Evolutionary conservation across 192 early-diverging fungal species (phyloP), one percentile per base, ranked within the genome.

Genomic region (Coemansia sp.): DNA sequence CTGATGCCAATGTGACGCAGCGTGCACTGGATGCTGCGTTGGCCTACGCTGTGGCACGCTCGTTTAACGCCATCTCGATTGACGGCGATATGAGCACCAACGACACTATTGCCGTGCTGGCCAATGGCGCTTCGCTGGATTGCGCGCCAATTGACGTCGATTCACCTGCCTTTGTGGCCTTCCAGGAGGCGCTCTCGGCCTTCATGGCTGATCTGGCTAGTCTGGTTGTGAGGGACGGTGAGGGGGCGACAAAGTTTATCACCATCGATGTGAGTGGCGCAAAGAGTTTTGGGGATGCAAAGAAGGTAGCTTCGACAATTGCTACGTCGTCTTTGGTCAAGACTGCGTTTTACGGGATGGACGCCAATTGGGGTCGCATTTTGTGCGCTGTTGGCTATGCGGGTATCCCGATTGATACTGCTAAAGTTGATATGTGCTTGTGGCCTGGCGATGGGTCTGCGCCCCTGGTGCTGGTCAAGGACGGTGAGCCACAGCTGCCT

Each of bases 31-130:
- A 90, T 39, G 65, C 73, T 12, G 92, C 96, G 1, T 64, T 96
- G 42, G 79, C 79, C 15, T 83, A 88, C 65, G 94, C 95, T 0
- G 93, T 88, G 5, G 91, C 95, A 34, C 85, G 92, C 9, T 94
- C 92, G 4, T 98, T 98, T 82, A 98, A 98, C 68, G 87, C 94
- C 19, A 96, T 98, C 26, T 89, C 85, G 57, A 86, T 98, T 15
- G 96, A 98, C 82, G 95, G 95, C 24, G 96, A 98, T 69, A 98
- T 91, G 79, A 91, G 89, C 70, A 98, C 96, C 27, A 98, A 98
- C 68, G 96, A 98, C 66, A 93, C 96, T 0, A 90, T 95, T 54
- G 85, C 87, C 0, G 84, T 96, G 7, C 68, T 98, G 41, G 94
- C 94, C 26, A 98, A 97, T 58, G 95, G 91, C 34, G 88, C 84